phyloP scores from a whole-genome alignment of 352 stramenopile genomes.

The Saprolegnia parasitica region DNA sequence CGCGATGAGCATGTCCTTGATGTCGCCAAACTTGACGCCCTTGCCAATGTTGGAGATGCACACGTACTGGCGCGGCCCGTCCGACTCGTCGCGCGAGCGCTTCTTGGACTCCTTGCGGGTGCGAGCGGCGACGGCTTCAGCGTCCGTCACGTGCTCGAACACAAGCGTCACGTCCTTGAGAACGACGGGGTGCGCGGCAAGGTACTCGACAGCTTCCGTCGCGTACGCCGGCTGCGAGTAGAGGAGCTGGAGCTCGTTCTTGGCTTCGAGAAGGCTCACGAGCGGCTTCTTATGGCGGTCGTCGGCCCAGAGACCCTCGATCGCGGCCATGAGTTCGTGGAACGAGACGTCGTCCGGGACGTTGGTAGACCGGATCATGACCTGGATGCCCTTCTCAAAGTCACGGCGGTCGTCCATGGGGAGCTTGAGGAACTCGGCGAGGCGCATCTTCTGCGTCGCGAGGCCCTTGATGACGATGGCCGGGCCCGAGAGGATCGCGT shows the following conservation, averaged over 20 bases:
- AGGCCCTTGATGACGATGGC: slow-evolving; percentile 55
- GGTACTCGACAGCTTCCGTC: slow-evolving; percentile 47
- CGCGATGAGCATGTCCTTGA: slow-evolving; percentile 71
- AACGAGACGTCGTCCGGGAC: slow-evolving; percentile 61
- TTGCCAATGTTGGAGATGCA: slow-evolving; percentile 77
- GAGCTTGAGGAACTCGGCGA: slow-evolving; percentile 57
- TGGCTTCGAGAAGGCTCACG: slow-evolving; percentile 61
- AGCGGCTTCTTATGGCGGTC: slow-evolving; percentile 58
- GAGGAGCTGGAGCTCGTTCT: slow-evolving; percentile 69
- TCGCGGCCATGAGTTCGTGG: slow-evolving; percentile 64
- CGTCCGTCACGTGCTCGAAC: slow-evolving; percentile 77
- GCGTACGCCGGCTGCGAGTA: slow-evolving; percentile 69
- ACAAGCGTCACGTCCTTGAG: slow-evolving; percentile 57
- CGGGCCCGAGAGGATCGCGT: slow-evolving; percentile 47
- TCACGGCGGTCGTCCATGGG: slow-evolving; percentile 66
- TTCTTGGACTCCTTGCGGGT: slow-evolving; percentile 57
- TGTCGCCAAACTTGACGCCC: slow-evolving; percentile 68
- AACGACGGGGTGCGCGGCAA: slow-evolving; percentile 44
- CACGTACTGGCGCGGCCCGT: slow-evolving; percentile 38
- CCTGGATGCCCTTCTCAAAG: slow-evolving; percentile 76
- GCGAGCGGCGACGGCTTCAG: slow-evolving; percentile 59
- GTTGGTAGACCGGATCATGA: slow-evolving; percentile 79
- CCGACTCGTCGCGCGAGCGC: slow-evolving; percentile 19
- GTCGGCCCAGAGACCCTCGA: slow-evolving; percentile 66
- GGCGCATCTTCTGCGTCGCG: slow-evolving; percentile 48